These are phyloP conservation scores for Helianthus tuberosus DNA, from an alignment of 129 eudicot genomes.

Conservation along the genomic window DNA sequence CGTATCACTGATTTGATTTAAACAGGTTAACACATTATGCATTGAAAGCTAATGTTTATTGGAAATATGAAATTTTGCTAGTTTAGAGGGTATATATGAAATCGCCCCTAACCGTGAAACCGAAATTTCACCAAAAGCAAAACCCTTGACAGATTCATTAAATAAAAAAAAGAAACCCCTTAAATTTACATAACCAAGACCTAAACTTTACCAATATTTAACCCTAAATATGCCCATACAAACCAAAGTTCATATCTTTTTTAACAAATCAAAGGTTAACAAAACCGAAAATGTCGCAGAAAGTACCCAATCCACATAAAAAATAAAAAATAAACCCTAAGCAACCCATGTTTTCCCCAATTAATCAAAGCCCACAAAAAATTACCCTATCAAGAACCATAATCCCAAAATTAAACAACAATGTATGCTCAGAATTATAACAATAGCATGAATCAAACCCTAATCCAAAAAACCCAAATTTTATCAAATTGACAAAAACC, in stretches of 20 bases:
- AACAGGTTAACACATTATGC: neutral
- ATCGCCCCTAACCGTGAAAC: neutral
- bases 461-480: constrained; percentile 16
- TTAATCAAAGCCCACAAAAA: neutral
- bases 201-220: neutral
- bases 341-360: constrained; percentile 9
- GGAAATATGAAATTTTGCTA: too few relatives aligned
- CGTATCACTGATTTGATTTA: too few relatives aligned
- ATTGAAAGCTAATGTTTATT: neutral
- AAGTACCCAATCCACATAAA: neutral
- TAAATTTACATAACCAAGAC: neutral
- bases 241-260: neutral
- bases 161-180: too few relatives aligned
- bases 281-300: neutral
- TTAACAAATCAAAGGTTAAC: neutral
- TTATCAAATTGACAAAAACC: neutral
- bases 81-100: too few relatives aligned
- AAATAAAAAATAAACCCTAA: constrained; percentile 2
- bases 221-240: neutral
- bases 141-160: neutral
- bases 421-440: neutral
- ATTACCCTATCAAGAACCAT: neutral
- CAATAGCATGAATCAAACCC: constrained; percentile 5
- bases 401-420: constrained; percentile 12
- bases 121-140: neutral